Evolutionary conservation across 2,329 filamentous ascomycete genomes (phyloP), one percentile per base, ranked within the genome.

Genomic region (Phialocephala subalpina): DNA sequence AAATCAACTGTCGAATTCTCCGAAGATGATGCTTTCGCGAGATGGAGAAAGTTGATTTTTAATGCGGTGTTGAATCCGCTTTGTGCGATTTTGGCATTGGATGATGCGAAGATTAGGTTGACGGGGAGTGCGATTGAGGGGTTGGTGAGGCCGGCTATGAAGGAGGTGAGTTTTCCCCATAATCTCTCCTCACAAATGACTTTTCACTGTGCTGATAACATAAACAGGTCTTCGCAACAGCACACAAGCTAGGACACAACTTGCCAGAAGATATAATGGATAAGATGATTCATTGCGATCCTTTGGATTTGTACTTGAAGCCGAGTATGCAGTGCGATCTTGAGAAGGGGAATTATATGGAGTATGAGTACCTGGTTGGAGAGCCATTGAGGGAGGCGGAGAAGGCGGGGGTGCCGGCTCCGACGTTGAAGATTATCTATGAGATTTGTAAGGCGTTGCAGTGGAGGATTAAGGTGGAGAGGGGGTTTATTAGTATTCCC

Each of bases 351-450:
- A 86, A 86, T 70, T 83, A 81, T 61, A 82, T 86, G 81, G 84
- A 86, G 72, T 73, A 84, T 68, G 84, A 86, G 70, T 83, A 85
- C 40, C 84, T 86, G 56, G 69, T 86, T n/a, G 83, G 84, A 1
- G 84, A 85, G 70, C 83, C 83, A 7, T 80, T 86, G 45, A 73
- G 82, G 63, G 79, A 83, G 33, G 83, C 83, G 14, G 75, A 81
- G 66, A 79, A 79, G 67, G 78, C 82, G 60, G 83, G 83, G 0
- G 77, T 82, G 14, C 81, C 83, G 69, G 83, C 84, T 80, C 82
- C 82, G 6, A 75, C 82, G 68, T 64, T 85, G 74, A 82, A 84
- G 74, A 84, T 77, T 14, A 74, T 86, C 73, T 86, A 86, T 77
- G 83, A 83, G 40, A 70, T 86, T 67, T 75, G 86, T 60, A 81